Base-by-base conservation (phyloP, 2,329 filamentous ascomycete species). In the Trichoderma atroviride region DNA sequence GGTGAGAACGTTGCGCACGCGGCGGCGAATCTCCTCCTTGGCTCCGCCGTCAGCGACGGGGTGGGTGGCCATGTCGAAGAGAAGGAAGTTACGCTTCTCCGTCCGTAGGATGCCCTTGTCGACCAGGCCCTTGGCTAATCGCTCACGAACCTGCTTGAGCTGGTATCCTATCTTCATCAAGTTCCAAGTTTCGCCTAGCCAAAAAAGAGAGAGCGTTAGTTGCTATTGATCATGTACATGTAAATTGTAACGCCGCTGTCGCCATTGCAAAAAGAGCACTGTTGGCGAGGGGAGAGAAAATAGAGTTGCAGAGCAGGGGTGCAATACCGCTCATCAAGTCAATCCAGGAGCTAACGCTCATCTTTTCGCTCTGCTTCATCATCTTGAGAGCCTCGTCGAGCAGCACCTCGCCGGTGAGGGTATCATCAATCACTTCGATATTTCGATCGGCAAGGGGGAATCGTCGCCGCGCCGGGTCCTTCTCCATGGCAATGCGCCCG, bases 81-180 rank as follows among this genome's bases (percentile, higher is more conserved):
- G 92, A 73, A 99, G 88, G 84, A 99, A 99, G 85, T 99, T 99
- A 82, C 94, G 93, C 86, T 99, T 99, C 82, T 99, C 96, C 71
- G 96, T 99, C 76, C 96, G 93, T 70, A 99, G 88, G 79, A 99
- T 97, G 77, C 96, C 96, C 84, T 99, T 99, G 84, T 99, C 96
- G 73, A 99, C 96, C 57, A 99, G 89, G 40, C 96, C 96, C 83
- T 99, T 99, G 77, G 94, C 95, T 69, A 99, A 88, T 69, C 96
- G 92, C 84, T 99, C 96, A 79, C 96, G 94, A 70, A 99, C 96
- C 86, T 99, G 96, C 85, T 99, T 99, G 75, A 99, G 88, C 85
- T 99, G 96, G 82, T 99, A 99, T 79, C 96, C 96, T 76, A 99
- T 99, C 86, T 99, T 99, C 96, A 99, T 98, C 73, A 99, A 85